phyloP scores from a whole-genome alignment of 768 basidiomycete genomes.

The Mycena pura region DNA sequence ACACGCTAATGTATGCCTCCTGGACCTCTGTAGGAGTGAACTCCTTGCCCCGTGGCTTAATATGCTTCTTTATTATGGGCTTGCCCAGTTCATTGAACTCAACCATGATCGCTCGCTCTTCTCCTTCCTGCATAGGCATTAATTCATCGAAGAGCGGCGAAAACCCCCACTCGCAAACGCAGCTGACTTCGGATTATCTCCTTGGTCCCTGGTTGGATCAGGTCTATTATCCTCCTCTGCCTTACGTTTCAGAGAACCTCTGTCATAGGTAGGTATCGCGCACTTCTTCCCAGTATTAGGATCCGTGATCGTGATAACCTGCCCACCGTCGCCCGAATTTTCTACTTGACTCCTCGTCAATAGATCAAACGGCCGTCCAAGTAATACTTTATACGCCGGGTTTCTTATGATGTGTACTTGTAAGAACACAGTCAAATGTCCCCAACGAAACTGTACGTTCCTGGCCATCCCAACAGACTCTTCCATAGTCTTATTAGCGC shows the following conservation, averaged over 20 bases:
- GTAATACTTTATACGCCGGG: conserved; percentile 33
- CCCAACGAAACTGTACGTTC: conserved; percentile 35
- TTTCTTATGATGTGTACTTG: conserved; percentile 36
- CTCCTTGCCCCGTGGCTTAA: neutral
- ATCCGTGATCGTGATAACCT: conserved; percentile 31
- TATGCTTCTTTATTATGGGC: neutral
- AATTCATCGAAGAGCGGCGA: conserved; percentile 15
- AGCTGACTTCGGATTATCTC: too few relatives aligned
- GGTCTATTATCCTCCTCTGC: neutral
- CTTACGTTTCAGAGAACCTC: neutral
- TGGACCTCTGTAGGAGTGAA: neutral
- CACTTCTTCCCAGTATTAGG: conserved; percentile 26
- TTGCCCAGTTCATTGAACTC: neutral
- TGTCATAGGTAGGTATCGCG: neutral
- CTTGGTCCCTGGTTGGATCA: neutral
- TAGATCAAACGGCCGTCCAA: conserved; percentile 39
- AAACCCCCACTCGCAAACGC: conserved; percentile 2
- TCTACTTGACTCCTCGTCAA: conserved; percentile 29
- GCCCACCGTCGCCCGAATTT: too few relatives aligned
- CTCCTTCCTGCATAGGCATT: neutral
- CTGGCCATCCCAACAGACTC: conserved; percentile 33
- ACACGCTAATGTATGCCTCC: conserved; percentile 1
- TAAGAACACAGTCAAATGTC: conserved; percentile 28
- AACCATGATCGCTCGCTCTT: neutral
- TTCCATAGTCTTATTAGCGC: conserved; percentile 31